These are phyloP conservation scores for Zygosaccharomyces rouxii DNA, from an alignment of 805 yeast species.

Conservation along the genomic window DNA sequence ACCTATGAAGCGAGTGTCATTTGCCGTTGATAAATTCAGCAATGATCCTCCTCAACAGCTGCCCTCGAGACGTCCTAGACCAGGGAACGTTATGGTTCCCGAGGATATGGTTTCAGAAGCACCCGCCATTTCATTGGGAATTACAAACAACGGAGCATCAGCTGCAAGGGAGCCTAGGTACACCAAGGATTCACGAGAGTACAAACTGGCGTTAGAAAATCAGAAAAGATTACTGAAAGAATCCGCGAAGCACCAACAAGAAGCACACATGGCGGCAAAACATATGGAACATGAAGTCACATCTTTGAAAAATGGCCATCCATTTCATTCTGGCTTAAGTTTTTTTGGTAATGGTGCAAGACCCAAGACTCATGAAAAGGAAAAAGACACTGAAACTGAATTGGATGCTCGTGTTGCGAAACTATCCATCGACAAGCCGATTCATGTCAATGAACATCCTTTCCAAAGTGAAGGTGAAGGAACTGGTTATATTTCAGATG, in stretches of 20 bases:
- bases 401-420: conserved; percentile 27
- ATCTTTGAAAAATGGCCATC: conserved; percentile 34
- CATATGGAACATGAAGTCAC: conserved; percentile 64
- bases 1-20: conserved; percentile 60
- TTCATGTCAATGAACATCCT: conserved; percentile 56
- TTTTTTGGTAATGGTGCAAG: neutral
- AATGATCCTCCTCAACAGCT: conserved; percentile 92
- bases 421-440: conserved; percentile 66
- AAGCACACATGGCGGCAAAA: conserved; percentile 69
- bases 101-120: conserved; percentile 58
- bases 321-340: conserved; percentile 2
- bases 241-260: conserved; percentile 68
- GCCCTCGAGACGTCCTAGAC: conserved; percentile 77
- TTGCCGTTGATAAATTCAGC: conserved; percentile 67
- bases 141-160: conserved; percentile 44
- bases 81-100: conserved; percentile 71
- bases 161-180: conserved; percentile 19
- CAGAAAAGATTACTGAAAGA: conserved; percentile 53
- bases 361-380: conserved; percentile 2
- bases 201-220: conserved; percentile 54
- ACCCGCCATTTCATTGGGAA: conserved; percentile 66
- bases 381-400: conserved; percentile 1
- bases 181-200: conserved; percentile 39
- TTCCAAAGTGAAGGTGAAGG: conserved; percentile 36
- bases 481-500: conserved; percentile 10